These are phyloP conservation scores for Fusarium piperis DNA, from an alignment of 2,329 filamentous ascomycete species.

Conservation along the genomic window DNA sequence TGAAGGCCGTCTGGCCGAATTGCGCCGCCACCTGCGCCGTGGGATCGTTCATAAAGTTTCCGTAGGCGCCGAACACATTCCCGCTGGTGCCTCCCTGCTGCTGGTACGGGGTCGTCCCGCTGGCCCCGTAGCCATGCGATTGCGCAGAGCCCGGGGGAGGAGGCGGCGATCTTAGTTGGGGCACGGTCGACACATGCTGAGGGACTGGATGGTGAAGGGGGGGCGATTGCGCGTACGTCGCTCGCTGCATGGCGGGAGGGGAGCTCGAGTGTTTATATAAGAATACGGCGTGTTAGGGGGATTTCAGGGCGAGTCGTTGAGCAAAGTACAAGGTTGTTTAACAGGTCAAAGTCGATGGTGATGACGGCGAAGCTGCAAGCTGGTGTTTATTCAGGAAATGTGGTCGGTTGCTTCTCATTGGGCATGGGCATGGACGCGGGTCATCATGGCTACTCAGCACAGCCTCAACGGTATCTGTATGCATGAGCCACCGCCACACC, in stretches of 20 bases:
- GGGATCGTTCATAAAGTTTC: slow-evolving; percentile 94
- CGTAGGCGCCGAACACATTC: slow-evolving; percentile 77
- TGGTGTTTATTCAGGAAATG: slow-evolving; percentile 47
- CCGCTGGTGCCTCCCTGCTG: slow-evolving; percentile 64
- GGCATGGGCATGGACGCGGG: slow-evolving; percentile 36
- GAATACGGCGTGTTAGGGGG: background rate
- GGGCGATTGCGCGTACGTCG: slow-evolving; percentile 86
- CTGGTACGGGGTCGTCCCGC: slow-evolving; percentile 80
- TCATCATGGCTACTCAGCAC: slow-evolving; percentile 36
- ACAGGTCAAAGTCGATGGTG: slow-evolving; percentile 14
- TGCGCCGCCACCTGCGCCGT: slow-evolving; percentile 95
- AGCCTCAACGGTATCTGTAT: slow-evolving; percentile 1
- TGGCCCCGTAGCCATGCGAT: slow-evolving; percentile 72
- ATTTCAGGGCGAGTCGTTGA: background rate
- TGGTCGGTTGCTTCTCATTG: slow-evolving; percentile 47
- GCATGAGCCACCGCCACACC: slow-evolving; percentile 18
- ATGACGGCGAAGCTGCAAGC: slow-evolving; percentile 32
- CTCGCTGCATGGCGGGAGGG: slow-evolving; percentile 78
- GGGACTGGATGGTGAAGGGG: slow-evolving; percentile 97
- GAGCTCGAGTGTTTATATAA: background rate
- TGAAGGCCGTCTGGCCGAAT: slow-evolving; percentile 90
- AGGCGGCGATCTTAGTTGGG: slow-evolving; percentile 93
- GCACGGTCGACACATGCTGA: slow-evolving; percentile 97
- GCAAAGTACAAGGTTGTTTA: slow-evolving; percentile 4
- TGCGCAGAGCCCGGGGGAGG: slow-evolving; percentile 79